Conservation (phyloP, 2,329 filamentous ascomycete species). For the Paecilomyces fulvus region DNA sequence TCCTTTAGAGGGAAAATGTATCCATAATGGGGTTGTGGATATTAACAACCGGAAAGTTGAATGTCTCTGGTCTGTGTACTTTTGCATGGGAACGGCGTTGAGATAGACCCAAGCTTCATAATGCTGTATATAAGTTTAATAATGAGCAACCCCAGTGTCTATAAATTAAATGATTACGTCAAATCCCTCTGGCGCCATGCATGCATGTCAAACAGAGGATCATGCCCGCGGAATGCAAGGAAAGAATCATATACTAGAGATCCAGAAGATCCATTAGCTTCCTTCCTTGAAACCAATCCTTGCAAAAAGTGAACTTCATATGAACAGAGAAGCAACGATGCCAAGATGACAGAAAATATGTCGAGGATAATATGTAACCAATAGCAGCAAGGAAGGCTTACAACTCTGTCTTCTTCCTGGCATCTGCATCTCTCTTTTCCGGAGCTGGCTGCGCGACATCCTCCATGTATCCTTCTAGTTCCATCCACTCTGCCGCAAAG, state of each 20-base stretch:
- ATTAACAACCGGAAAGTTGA: background rate
- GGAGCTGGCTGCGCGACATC: slow-evolving; percentile 4
- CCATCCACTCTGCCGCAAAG: slow-evolving; percentile 89
- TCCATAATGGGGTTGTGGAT: no score
- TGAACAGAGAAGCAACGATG: background rate
- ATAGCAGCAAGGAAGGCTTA: slow-evolving; percentile 19
- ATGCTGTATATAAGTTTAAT: background rate
- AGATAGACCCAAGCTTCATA: background rate
- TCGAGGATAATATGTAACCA: background rate
- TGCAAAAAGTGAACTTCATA: background rate
- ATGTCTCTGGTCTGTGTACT: background rate
- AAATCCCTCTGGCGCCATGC: background rate
- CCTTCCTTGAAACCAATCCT: background rate
- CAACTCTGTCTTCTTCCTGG: slow-evolving; percentile 30
- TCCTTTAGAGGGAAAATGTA: slow-evolving; percentile 13
- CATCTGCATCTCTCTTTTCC: background rate
- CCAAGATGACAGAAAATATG: background rate
- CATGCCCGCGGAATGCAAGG: background rate
- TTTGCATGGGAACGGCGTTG: background rate
- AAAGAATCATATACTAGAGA: background rate
- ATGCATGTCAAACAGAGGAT: background rate
- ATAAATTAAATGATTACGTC: background rate
- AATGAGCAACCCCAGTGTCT: background rate
- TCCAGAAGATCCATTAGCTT: background rate
- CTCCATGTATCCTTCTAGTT: slow-evolving; percentile 54